Evolutionary conservation across 352 stramenopile genomes (phyloP), one percentile per base, ranked within the genome.

Genomic region (Chrysophaeum taylorii): DNA sequence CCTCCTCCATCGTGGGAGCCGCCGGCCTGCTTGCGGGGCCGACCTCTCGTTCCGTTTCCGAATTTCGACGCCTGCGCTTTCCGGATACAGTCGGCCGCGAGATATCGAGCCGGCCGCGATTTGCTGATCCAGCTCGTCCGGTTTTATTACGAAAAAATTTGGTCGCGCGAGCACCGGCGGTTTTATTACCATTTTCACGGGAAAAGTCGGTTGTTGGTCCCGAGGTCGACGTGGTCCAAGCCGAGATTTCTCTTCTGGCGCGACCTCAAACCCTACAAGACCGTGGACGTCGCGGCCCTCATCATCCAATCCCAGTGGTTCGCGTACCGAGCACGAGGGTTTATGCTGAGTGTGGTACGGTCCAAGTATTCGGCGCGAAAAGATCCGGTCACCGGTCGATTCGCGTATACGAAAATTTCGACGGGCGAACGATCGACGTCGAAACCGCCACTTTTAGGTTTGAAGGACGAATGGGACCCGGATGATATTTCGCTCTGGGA

Each of bases 401-500:
- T 48, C 21, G 53, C 66, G 15, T 73, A 71, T 35, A 73, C 60
- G 39, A 73, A 73, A 31, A 29, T 39, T 2, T 23, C 39, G 9
- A 71, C 9, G 1, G 36, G 52, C 27, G 38, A 68, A n/a, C 29
- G 25, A 16, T 64, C 60, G 60, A 33, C 39, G 37, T 33, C 39
- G 21, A 73, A 73, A 57, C 41, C 52, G 43, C 41, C 29, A 27
- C 48, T 69, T 5, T 27, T 64, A 5, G 45, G 53, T 21, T 29
- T 9, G 1, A 27, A 57, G 45, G 64, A 60, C 2, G 57, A 57
- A 31, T 80, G 75, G 73, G 75, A 80, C 37, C 70, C 64, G 25
- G 41, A 68, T 16, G 74, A 79, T 29, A 76, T 78, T 38, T 53
- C 73, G 1, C 48, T 73, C 39, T 81, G 76, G 76, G 68, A 35